Base-by-base conservation (phyloP, 768 basidiomycete genomes). In the Glaciozyma antarctica region DNA sequence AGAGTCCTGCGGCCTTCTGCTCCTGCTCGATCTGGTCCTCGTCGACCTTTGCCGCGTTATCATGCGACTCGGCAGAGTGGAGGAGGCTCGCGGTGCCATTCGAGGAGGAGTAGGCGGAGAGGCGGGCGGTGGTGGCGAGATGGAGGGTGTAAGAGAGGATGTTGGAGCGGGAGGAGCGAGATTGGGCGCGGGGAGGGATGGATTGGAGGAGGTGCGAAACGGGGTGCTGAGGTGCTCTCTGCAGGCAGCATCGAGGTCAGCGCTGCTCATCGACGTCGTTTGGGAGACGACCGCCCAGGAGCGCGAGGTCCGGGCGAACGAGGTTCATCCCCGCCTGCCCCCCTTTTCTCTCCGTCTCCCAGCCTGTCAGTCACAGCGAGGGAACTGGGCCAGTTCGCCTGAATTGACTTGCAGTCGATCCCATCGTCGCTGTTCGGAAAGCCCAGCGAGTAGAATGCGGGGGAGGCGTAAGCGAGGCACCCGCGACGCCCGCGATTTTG, bases 171-270 rank as follows among this genome's bases (percentile, higher is more conserved):
- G 70, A 67, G 7, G 70, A 71, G n/a, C 66, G 66, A 8, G 70
- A 71, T 4, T 66, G 64, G 0, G 66, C 61, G 8, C 70, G 70
- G 5, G 70, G 70, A 22, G 70, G 70, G 38, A 71, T 71, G 28
- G 70, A 58, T 24, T 71, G 70, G 0, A 71, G 60, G 9, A 71
- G 45, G 45, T 58, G 66, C 7, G 66, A 65, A 13, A 66, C 64
- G 15, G 70, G 70, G 54, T 71, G 70, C 58, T 70, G 69, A n/a
- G 69, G 69, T 9, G 69, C 52, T n/a, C 52, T n/a, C 69, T 70
- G 49, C 17, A 16, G 26, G 9, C n/a, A 22, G n/a, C 22, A 57
- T 34, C 41, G 55, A 22, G 8, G 55, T 10, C 38, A n/a, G 38
- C 16, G 53, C 16, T 55, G 62, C 7, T 53, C 68, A 34, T 59